These are phyloP conservation scores for Thermochaetoides thermophila DNA, from an alignment of 495 filamentous ascomycete genomes.

Conservation along the genomic window DNA sequence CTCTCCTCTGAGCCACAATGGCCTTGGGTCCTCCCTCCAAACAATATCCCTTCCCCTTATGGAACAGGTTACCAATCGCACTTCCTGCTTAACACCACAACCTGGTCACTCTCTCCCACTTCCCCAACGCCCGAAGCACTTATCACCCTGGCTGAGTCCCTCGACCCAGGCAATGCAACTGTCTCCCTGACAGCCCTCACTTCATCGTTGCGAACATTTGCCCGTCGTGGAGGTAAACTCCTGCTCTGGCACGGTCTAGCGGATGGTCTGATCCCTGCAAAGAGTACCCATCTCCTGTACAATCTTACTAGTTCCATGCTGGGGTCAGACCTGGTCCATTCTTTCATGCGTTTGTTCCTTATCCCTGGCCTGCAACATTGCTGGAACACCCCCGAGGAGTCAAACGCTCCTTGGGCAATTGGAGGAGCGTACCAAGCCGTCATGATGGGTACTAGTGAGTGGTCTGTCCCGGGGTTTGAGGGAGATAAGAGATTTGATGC, in stretches of 20 bases:
- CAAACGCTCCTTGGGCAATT: constrained; percentile 35
- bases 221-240: constrained; percentile 41
- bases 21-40: constrained; percentile 13
- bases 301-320: too few species aligned
- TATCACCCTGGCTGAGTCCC: constrained; percentile 11
- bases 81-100: constrained; percentile 31
- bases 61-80: constrained; percentile 23
- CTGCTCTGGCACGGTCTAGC: constrained; percentile 41
- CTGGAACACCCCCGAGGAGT: constrained; percentile 16
- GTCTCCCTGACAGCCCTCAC: too few species aligned
- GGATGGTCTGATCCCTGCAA: constrained; percentile 35
- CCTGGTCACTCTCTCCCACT: too few species aligned
- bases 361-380: constrained; percentile 33
- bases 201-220: too few species aligned
- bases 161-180: constrained; percentile 26
- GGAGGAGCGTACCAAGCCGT: constrained; percentile 24
- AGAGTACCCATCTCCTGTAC: constrained; percentile 30
- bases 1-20: constrained; percentile 20
- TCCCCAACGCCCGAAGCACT: too few species aligned
- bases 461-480: constrained; percentile 25
- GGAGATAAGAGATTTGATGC: constrained; percentile 30
- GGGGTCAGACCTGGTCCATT: too few species aligned
- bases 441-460: constrained; percentile 7
- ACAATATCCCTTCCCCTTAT: constrained; percentile 19
- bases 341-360: constrained; percentile 28